Evolutionary conservation across 768 basidiomycete genomes (phyloP).

Genomic region (Mycena vulgaris): DNA sequence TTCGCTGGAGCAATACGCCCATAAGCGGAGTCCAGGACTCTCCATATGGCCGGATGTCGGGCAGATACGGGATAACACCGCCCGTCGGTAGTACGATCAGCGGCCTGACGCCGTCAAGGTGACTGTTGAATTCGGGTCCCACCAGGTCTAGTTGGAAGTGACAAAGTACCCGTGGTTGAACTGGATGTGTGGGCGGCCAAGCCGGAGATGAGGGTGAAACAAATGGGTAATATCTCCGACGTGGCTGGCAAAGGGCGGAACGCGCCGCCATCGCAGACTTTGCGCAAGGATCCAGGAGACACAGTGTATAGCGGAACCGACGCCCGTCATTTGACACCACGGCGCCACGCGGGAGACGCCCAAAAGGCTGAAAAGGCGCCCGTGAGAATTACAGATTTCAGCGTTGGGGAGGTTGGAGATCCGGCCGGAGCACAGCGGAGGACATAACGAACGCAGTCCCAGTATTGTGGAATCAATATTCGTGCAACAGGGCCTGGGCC

Average conservation of each 20-base stretch:
- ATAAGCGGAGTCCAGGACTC: neutral
- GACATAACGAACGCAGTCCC: slow-evolving; percentile 1
- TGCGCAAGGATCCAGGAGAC: slow-evolving; percentile 1
- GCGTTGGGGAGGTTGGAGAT: slow-evolving; percentile 1
- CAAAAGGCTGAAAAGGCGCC: slow-evolving; percentile 14
- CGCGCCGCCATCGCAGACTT: neutral
- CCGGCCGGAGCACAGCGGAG: slow-evolving; percentile 9
- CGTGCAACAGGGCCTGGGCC: neutral
- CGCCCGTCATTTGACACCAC: slow-evolving; percentile 9
- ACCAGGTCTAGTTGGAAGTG: neutral
- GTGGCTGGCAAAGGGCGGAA: neutral
- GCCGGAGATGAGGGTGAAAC: slow-evolving; percentile 16
- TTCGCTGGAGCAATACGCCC: slow-evolving; percentile 5
- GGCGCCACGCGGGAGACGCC: slow-evolving; percentile 16
- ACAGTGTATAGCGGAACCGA: slow-evolving; percentile 2
- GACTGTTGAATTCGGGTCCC: too few relatives aligned
- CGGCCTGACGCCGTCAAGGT: too few relatives aligned
- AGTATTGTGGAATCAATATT: slow-evolving; percentile 25
- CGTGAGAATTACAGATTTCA: neutral
- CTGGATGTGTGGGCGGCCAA: neutral
- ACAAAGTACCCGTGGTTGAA: neutral
- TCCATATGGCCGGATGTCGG: neutral
- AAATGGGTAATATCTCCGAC: slow-evolving; percentile 17
- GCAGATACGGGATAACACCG: neutral
- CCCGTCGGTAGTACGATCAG: neutral